Evolutionary conservation across 1,139 yeast genomes (phyloP).

Genomic region (Geotrichum citri-aurantii): DNA sequence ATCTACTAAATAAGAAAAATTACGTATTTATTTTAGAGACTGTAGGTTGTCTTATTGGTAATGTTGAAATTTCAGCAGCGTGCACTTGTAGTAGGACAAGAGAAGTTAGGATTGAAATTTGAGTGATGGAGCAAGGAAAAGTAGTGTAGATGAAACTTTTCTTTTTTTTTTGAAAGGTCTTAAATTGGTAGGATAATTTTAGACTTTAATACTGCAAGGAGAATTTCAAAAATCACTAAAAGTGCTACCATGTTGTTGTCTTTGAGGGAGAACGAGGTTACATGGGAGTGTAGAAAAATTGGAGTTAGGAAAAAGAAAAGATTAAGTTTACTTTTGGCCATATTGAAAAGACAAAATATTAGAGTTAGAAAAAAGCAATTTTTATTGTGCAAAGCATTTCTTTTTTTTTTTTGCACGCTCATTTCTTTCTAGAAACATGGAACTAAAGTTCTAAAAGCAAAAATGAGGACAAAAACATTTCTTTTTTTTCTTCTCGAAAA

Average conservation of each 20-base stretch:
- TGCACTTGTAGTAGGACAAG: not conserved
- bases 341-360: no score
- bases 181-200: no score
- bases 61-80: not conserved
- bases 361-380: not conserved
- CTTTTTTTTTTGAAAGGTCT: not conserved
- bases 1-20: no score
- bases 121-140: not conserved
- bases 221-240: no score
- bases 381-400: not conserved
- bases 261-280: not conserved
- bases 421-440: not conserved
- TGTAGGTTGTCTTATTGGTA: not conserved
- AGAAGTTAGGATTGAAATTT: not conserved
- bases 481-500: not conserved
- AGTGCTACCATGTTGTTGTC: no score
- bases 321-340: not conserved
- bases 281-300: not conserved
- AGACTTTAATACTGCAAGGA: no score
- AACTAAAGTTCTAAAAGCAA: not conserved
- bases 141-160: not conserved
- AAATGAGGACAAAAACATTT: constrained; percentile 1
- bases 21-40: not conserved
- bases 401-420: not conserved
- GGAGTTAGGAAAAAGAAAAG: not conserved